Conservation (phyloP, 2,329 filamentous ascomycete species). For the Talaromyces piceae region DNA sequence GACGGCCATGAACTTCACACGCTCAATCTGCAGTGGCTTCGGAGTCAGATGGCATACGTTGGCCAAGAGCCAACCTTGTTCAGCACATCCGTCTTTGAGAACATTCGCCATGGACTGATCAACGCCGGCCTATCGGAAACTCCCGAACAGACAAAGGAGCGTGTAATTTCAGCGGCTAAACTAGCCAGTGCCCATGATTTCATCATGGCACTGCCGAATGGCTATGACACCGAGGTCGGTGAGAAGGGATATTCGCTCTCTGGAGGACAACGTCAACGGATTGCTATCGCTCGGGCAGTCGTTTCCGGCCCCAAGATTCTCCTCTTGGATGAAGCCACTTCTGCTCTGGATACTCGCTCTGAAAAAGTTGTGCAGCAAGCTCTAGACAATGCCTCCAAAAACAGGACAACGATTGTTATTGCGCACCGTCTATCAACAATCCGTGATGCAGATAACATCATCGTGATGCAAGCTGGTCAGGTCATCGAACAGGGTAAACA, state of each 20-base stretch:
- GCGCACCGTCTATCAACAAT: slow-evolving; percentile 93
- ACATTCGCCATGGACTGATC: slow-evolving; percentile 46
- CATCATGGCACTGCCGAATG: slow-evolving; percentile 60
- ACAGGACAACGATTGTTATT: slow-evolving; percentile 90
- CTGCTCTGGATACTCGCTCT: slow-evolving; percentile 87
- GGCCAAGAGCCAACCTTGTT: slow-evolving; percentile 47
- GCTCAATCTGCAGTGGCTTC: slow-evolving; percentile 27
- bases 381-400: slow-evolving; percentile 73
- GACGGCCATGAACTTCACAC: slow-evolving; percentile 22
- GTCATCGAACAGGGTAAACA: slow-evolving; percentile 92
- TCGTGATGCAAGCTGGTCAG: slow-evolving; percentile 75
- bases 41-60: slow-evolving; percentile 35
- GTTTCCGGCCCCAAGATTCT: slow-evolving; percentile 88
- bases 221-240: slow-evolving; percentile 87
- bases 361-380: slow-evolving; percentile 92
- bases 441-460: slow-evolving; percentile 88
- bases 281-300: slow-evolving; percentile 85
- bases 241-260: slow-evolving; percentile 87
- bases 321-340: slow-evolving; percentile 90
- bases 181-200: slow-evolving; percentile 22
- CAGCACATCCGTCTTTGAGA: slow-evolving; percentile 46
- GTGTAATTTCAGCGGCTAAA: slow-evolving; percentile 20
- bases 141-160: slow-evolving; percentile 18
- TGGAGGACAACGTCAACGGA: slow-evolving; percentile 93
- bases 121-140: slow-evolving; percentile 23